Evolutionary conservation across 768 basidiomycete genomes (phyloP), one percentile per base, ranked within the genome.

Genomic region (Mycena venus): DNA sequence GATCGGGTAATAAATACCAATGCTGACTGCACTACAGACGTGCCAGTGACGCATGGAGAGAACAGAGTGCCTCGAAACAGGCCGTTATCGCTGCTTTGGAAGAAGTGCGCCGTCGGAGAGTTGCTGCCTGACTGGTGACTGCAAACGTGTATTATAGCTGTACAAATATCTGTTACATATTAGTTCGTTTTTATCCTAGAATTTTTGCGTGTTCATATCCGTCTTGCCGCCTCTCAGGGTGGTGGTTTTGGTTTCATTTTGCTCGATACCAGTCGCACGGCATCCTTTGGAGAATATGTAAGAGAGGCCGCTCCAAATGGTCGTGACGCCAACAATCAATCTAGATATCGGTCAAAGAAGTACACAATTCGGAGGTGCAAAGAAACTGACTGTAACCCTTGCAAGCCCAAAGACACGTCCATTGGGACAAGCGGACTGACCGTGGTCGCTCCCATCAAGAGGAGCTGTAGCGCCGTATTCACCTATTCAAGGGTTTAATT

Each of bases 391-490:
- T 97, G 96, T 68, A 97, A 85, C 14, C 89, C 91, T 58, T 87
- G 87, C 14, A 99, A 83, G 27, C 90, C 85, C 49, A 86, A 40
- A 3, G 84, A 79, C 7, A 95, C 82, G 32, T 93, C 90, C 53
- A 88, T 78, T 5, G 94, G 91, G 5, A 95, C 82, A 36, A 99
- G 86, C 0, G 97, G 97, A 58, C 91, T 92, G 69, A 98, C 86
- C 0, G 97, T 98, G 5, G 96, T 97, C 0, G 86, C 83, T 2
- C 96, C 97, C 95, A 99, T 98, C 21, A 99, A 86, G 9, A 94
- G 83, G 15, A 99, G 91, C 82, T 99, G 98, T 7, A 99, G 89
- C 9, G 93, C 93, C 0, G 98, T 99, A 81, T 99, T 99, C 73
- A 96, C 88, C 95, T 98, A 76, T 1, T 27, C 23, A 56, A 51